These are phyloP conservation scores for Serendipita sp. DNA, from an alignment of 768 basidiomycete genomes.

Conservation along the genomic window DNA sequence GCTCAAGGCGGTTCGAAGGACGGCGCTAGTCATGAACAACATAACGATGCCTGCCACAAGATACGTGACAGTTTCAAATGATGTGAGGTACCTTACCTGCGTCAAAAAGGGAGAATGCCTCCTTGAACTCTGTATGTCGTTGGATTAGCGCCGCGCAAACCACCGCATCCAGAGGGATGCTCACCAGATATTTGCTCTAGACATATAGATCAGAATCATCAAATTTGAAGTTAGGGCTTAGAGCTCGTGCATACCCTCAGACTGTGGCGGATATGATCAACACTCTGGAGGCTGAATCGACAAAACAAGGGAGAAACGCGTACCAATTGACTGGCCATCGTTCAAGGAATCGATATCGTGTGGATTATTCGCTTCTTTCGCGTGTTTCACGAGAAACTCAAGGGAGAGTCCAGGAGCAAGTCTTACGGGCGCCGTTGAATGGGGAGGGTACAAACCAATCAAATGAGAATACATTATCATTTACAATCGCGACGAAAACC, in stretches of 20 bases:
- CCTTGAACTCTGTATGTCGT: slow-evolving; percentile 72
- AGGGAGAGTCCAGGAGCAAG: background rate
- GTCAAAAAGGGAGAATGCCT: slow-evolving; percentile 69
- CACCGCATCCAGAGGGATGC: slow-evolving; percentile 15
- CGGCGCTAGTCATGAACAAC: background rate
- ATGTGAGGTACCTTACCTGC: slow-evolving; percentile 57
- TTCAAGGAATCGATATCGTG: slow-evolving; percentile 8
- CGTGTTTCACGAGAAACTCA: background rate
- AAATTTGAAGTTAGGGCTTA: too few species aligned
- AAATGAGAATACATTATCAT: too few species aligned
- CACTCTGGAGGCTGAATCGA: background rate
- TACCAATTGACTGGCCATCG: slow-evolving; percentile 41
- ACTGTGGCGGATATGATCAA: background rate
- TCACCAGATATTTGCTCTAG: slow-evolving; percentile 82
- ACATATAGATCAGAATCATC: background rate
- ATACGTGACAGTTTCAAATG: slow-evolving; percentile 8
- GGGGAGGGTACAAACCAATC: background rate
- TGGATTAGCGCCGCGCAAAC: background rate
- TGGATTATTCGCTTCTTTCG: background rate
- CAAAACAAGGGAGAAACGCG: slow-evolving; percentile 14
- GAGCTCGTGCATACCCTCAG: background rate
- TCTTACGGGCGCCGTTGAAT: background rate
- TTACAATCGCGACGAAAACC: too few species aligned
- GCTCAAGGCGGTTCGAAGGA: background rate
- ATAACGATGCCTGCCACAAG: background rate